Base-by-base conservation (phyloP, 1,139 yeast genomes). In the Yamadazyma membranifaciens region DNA sequence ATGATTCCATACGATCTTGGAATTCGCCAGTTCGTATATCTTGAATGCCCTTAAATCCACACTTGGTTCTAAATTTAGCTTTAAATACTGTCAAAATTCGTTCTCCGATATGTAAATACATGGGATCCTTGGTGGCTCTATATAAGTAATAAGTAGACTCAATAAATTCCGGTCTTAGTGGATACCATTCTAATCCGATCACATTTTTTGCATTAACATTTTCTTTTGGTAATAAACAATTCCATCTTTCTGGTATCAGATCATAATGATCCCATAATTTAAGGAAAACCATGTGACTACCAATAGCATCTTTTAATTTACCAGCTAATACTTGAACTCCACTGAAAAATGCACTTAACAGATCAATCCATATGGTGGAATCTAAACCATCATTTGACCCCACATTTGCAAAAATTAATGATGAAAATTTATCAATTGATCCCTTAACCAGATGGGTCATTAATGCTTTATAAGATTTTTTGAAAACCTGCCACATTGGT, bases 231-330 rank as follows among this genome's bases (percentile, higher is more conserved):
- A 54, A 45, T 33, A 40, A 44, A 39, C 73, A 76, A 37, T 74
- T 72, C 96, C 96, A 91, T 40, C 97, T 67, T 59, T 91, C 98
- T 0, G 98, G 98, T 9, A 91, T 76, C 47, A 82, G 85, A 13
- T 84, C 91, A 60, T 73, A 91, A 15, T 76, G 69, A 55, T 84
- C 75, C 97, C 97, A 91, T 6, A 89, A 60, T 54, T 88, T 88
- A 52, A 81, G 65, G 52, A 72, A 87, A n/a, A 83, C 69, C 41
- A 78, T 50, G 57, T 89, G 94, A 20, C 78, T 67, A 22, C 67
- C 62, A 1, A 78, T 66, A 0, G 96, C 95, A 48, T 80, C 84
- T 3, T 69, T 60, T 1, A 91, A 46, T 46, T 85, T 84, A 0
- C 98, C 98, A 2, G 82, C 79, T 5, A 91, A 63, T 0, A 86